Percentiles rank a stretch among this genome's conserved stretches.
Conservation (phyloP, 2,329 filamentous ascomycete genomes). For the Clonostachys solani region DNA sequence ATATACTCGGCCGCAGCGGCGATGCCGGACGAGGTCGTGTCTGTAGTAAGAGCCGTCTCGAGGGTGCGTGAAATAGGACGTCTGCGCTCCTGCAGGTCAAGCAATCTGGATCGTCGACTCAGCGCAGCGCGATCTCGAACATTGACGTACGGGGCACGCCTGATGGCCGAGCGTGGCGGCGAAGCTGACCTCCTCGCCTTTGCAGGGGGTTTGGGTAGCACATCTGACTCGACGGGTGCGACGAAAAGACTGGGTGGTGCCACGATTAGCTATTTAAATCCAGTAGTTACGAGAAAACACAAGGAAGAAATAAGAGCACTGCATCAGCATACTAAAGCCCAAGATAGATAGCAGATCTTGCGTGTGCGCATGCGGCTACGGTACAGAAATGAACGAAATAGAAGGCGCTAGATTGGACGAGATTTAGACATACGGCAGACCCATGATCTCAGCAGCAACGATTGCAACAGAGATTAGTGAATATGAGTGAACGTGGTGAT, state of each 20-base stretch:
- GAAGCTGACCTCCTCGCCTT: slow-evolving; percentile 19
- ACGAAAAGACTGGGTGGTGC: slow-evolving; percentile 32
- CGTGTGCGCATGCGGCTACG: too few relatives aligned
- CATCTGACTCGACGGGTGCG: slow-evolving; percentile 38
- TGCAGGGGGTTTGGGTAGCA: slow-evolving; percentile 24
- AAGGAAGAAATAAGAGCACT: too few relatives aligned
- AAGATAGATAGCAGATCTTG: too few relatives aligned
- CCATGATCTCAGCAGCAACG: slow-evolving; percentile 23
- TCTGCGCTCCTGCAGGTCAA: slow-evolving; percentile 2
- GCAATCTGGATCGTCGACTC: neutral
- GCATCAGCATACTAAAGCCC: too few relatives aligned
- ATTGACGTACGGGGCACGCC: slow-evolving; percentile 26
- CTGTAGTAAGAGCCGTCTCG: neutral
- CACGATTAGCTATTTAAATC: too few relatives aligned
- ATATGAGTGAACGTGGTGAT: too few relatives aligned
- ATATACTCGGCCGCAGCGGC: neutral
- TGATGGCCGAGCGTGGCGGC: slow-evolving; percentile 32
- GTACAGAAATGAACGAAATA: too few relatives aligned
- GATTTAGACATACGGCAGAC: slow-evolving; percentile 36
- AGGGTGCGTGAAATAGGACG: neutral
- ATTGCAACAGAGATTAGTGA: neutral
- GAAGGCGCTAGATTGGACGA: too few relatives aligned
- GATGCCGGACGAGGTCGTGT: neutral
- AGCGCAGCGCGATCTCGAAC: slow-evolving; percentile 1
- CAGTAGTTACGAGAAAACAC: too few relatives aligned